Evolutionary conservation across 1,284 basidiomycete species (phyloP).

Genomic region (Gymnopus androsaceus): DNA sequence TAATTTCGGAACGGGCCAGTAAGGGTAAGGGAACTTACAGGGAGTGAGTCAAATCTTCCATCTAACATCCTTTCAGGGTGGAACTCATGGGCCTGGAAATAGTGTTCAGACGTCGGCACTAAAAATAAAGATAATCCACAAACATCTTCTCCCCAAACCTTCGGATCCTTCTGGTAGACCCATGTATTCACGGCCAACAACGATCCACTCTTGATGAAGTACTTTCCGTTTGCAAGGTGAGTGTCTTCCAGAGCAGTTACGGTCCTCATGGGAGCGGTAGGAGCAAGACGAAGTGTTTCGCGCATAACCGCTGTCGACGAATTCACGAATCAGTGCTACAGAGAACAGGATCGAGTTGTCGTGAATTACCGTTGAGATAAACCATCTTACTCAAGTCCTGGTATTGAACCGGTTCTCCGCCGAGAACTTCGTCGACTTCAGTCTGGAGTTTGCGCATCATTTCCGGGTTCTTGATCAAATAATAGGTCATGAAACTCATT

Average conservation of each 20-base stretch:
- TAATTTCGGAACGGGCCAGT: background rate
- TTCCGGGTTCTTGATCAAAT: constrained; percentile 19
- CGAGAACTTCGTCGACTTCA: constrained; percentile 47
- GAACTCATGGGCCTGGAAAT: constrained; percentile 10
- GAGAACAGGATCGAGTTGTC: too few relatives aligned
- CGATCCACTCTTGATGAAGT: constrained; percentile 39
- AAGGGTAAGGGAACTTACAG: constrained; percentile 31
- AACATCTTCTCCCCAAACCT: constrained; percentile 53
- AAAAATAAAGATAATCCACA: constrained; percentile 29
- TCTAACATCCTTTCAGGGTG: constrained; percentile 48
- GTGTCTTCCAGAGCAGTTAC: constrained; percentile 40
- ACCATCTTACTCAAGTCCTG: constrained; percentile 44
- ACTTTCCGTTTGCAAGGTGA: constrained; percentile 41
- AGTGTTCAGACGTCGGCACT: too few relatives aligned
- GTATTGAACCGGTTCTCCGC: constrained; percentile 36
- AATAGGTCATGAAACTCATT: constrained; percentile 17
- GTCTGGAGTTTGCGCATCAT: constrained; percentile 44
- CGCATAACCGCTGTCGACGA: constrained; percentile 41
- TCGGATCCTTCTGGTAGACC: constrained; percentile 43
- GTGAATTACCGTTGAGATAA: constrained; percentile 40
- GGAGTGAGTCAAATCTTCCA: constrained; percentile 45
- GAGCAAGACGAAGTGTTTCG: constrained; percentile 48
- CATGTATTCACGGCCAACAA: constrained; percentile 34
- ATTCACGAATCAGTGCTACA: background rate
- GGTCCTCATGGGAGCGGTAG: constrained; percentile 41